Conservation (phyloP, 495 filamentous ascomycete species). For the Durotheca rogersii region DNA sequence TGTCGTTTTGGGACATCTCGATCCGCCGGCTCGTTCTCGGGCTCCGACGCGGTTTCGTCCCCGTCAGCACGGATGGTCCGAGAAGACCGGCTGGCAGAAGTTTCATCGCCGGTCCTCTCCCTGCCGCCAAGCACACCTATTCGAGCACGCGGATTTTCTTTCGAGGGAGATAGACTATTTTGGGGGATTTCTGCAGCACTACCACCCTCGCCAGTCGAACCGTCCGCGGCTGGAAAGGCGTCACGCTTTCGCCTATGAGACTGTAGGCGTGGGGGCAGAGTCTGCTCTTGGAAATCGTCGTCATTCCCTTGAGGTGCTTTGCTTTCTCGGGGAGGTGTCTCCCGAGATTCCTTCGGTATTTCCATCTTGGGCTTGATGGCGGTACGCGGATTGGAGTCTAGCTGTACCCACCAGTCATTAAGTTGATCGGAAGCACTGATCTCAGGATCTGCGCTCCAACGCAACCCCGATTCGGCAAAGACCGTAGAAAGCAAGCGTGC, state of each 20-base stretch:
- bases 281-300: constrained; percentile 55
- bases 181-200: constrained; percentile 20
- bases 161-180: constrained; percentile 5
- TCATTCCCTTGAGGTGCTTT: constrained; percentile 35
- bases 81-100: constrained; percentile 22
- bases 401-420: constrained; percentile 53
- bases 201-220: constrained; percentile 40
- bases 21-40: constrained; percentile 20
- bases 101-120: constrained; percentile 14
- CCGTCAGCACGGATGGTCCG: constrained; percentile 28
- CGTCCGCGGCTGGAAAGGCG: constrained; percentile 30
- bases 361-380: constrained; percentile 12
- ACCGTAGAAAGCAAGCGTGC: constrained; percentile 38
- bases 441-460: constrained; percentile 22
- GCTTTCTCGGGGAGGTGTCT: background rate
- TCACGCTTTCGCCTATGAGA: constrained; percentile 10
- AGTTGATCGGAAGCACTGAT: constrained; percentile 36
- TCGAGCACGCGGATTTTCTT: constrained; percentile 9
- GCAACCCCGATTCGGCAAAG: constrained; percentile 38
- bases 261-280: constrained; percentile 42
- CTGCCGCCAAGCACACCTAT: constrained; percentile 36
- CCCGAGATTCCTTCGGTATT: constrained; percentile 1
- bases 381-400: constrained; percentile 28
- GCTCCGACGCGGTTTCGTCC: constrained; percentile 33
- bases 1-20: constrained; percentile 4